Evolutionary conservation across 2,329 filamentous ascomycete genomes (phyloP), one percentile per base, ranked within the genome.

Genomic region (Fusarium bulbicola): DNA sequence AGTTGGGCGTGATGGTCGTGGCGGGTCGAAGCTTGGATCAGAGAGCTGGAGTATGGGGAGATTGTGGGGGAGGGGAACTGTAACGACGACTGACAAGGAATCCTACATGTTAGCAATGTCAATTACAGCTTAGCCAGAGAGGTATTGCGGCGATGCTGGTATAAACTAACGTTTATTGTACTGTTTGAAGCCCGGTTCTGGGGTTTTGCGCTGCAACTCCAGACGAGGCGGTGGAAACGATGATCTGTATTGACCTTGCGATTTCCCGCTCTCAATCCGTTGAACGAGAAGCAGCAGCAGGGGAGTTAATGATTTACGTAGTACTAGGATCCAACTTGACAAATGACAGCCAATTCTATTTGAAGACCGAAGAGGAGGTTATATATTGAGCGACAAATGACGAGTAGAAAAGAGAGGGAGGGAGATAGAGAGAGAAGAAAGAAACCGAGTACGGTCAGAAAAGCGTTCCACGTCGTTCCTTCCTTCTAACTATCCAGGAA

Each of bases 251-350:
- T 53, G 69, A 68, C 64, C 61, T 59, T 63, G 70, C 63, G 50
- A 61, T 61, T 53, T 70, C 61, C 70, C 66, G 70, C 58, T 74
- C 72, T 56, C 70, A 66, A 70, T 75, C 75, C 58, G 73, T 62
- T 66, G 62, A 63, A 67, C 57, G 74, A 78, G 76, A 77, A 73
- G 76, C 74, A 78, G 76, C 74, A 77, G 73, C 73, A 78, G 71
- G 58, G 50, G 50, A 40, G 53, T 50, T 52, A 39, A 40, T 50
- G 32, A 57, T 63, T 53, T 43, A 50, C 61, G 52, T 20, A 34
- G 56, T 59, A 63, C 61, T 66, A 70, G 57, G 24, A 43, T 62
- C 52, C 46, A 56, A 37, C 49, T 64, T 28, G 26, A 39, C 46
- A 24, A 54, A 36, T 9, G 47, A 62, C 10, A 20, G 37, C 20